phyloP scores from a whole-genome alignment of 1,139 yeast species.

The Lodderomyces parapsilosis region DNA sequence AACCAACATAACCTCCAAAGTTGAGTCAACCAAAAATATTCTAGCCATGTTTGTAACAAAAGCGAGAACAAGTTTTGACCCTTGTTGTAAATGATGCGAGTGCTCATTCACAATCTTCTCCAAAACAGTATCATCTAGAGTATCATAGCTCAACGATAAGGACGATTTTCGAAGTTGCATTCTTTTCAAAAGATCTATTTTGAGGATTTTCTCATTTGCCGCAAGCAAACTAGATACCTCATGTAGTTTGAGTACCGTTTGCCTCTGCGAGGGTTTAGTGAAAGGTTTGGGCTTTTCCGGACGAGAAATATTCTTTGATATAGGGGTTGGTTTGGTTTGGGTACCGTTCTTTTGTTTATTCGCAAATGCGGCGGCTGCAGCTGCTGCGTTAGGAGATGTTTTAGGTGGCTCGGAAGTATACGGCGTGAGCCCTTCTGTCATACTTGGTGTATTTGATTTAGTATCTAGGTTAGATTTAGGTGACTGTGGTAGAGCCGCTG shows the following conservation, averaged over 20 bases:
- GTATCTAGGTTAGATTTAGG: background rate
- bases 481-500: background rate
- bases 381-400: slow-evolving; percentile 9
- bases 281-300: slow-evolving; percentile 9
- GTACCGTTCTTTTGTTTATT: slow-evolving; percentile 4
- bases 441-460: background rate
- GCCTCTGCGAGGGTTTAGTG: background rate
- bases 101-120: slow-evolving; percentile 43
- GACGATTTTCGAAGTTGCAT: slow-evolving; percentile 33
- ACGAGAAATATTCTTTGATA: slow-evolving; percentile 13
- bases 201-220: slow-evolving; percentile 41
- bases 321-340: slow-evolving; percentile 1
- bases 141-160: slow-evolving; percentile 20
- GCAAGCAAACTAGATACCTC: slow-evolving; percentile 36
- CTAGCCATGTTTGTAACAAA: slow-evolving; percentile 51
- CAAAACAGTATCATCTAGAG: slow-evolving; percentile 35
- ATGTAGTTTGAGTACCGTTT: slow-evolving; percentile 24
- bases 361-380: slow-evolving; percentile 16
- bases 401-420: background rate
- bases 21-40: slow-evolving; percentile 41
- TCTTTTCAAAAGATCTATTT: slow-evolving; percentile 40
- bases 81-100: slow-evolving; percentile 31
- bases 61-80: slow-evolving; percentile 40
- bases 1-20: slow-evolving; percentile 39
- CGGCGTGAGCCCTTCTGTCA: background rate